These are phyloP conservation scores for Leccinum variabile DNA, from an alignment of 1,284 basidiomycete species.

Conservation along the genomic window DNA sequence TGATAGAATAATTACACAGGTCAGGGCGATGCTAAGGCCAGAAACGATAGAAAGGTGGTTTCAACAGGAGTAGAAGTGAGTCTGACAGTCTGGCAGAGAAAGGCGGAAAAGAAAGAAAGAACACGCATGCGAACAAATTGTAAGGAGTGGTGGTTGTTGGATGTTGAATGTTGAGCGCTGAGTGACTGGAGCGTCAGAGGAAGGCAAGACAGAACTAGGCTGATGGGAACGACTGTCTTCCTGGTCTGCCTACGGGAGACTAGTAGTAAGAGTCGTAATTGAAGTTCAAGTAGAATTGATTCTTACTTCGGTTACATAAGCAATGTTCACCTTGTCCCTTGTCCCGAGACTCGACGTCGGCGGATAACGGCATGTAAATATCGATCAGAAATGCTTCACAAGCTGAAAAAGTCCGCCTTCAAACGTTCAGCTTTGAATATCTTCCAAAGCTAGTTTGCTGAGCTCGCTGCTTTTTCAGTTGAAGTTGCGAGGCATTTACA, in stretches of 20 bases:
- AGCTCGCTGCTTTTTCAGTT: neutral
- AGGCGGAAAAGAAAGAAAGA: constrained; percentile 26
- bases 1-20: neutral
- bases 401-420: neutral
- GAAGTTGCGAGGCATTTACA: neutral
- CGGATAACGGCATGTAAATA: neutral
- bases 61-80: constrained; percentile 1
- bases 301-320: too few relatives aligned
- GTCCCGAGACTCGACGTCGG: too few relatives aligned
- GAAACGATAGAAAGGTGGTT: neutral
- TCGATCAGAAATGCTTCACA: neutral
- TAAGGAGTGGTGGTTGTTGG: constrained; percentile 17
- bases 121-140: constrained; percentile 24
- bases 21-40: neutral
- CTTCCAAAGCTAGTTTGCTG: neutral
- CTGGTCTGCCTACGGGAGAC: too few relatives aligned
- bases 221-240: neutral
- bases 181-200: constrained; percentile 4
- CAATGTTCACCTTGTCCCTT: too few relatives aligned
- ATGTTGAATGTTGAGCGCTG: neutral
- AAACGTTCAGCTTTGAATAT: neutral
- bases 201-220: neutral
- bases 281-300: too few relatives aligned
- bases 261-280: too few relatives aligned
- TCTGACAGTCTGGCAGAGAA: constrained; percentile 14